Base-by-base conservation (phyloP, 1,139 yeast genomes). In the Suhomyces guaymorum region DNA sequence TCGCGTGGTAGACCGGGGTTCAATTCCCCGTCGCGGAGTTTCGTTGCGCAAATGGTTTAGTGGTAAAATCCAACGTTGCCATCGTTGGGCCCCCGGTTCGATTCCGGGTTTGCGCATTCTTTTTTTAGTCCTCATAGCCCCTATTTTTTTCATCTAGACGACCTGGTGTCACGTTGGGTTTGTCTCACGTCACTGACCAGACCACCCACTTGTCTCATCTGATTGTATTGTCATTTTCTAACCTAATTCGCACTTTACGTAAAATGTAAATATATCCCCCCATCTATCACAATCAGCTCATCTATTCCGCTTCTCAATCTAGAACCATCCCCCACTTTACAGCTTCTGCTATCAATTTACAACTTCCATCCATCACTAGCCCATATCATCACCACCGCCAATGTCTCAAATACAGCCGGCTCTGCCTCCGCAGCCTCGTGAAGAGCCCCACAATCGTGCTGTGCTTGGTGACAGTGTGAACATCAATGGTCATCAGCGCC, bases 1-100 rank as follows among this genome's bases (percentile, higher is more conserved):
- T 64, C 74, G 73, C 79, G 74, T 68, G 79, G 79, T 70, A 69
- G 80, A 74, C 79, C 80, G 78, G 80, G 80, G 80, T 74, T 74
- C 80, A 70, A 74, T 74, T 74, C 80, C 80, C 80, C 78, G 80
- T 74, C 77, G 73, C 77, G 78, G 79, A 74, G 80, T 49, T 43
- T 38, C 15, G 21, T 22, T 28, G 46, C 46, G 47, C 47, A 42
- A 43, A 39, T 43, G 47, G 47, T 43, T 43, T 43, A 43, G 47
- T 43, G 46, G 48, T 44, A 44, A 42, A 44, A 44, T 30, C 41
- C 44, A 35, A 32, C 42, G 42, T 39, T 37, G 42, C 42, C 43
- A 41, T 41, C 44, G 44, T 36, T 41, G 44, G 44, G 44, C 44
- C 44, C 44, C 44, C 43, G 45, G 48, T 44, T 44, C 45, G 43